Base-by-base conservation (phyloP, 192 early-diverging fungal species). In the Gaertneriomyces semiglobifer region DNA sequence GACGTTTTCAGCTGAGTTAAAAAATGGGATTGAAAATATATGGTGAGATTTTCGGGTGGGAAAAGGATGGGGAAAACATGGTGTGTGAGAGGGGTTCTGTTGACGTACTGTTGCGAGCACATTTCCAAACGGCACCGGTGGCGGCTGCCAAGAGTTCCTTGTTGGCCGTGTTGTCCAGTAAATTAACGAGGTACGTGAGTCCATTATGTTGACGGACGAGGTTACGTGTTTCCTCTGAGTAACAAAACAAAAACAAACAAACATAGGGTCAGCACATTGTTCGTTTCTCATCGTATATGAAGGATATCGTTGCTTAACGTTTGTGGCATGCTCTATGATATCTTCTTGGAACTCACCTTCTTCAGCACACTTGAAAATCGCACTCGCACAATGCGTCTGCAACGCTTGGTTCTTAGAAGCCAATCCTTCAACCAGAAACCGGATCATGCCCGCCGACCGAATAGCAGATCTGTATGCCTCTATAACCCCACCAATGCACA, bases 341-440 rank as follows among this genome's bases (percentile, higher is more conserved):
- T 6, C n/a, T 6, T 52, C 0, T 3, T 52, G 5, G 33, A 57
- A 63, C 66, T 45, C 48, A 82, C 81, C 78, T 61, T 87, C 84
- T 73, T 87, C 85, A 39, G 85, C 85, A 55, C 85, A 87, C 60
- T 87, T 86, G 64, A 87, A 87, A 50, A 87, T 87, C 9, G 85
- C 82, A 55, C 76, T 79, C 9, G 85, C 85, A 54, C 77, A 85
- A 66, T 87, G 81, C 11, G 81, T 81, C 61, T 87, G 83, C 52
- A 87, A 66, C 54, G 81, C 80, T 62, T 87, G 71, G 62, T 86
- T 87, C 39, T 76, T 76, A 62, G 79, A 79, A 5, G 84, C 70
- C 40, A 87, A 68, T 51, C 86, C 82, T 62, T 84, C 85, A 25
- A 87, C 85, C 51, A 87, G 74, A 64, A 87, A 87, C 52, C 73